These are phyloP conservation scores for Trichoderma pleuroti DNA, from an alignment of 2,329 filamentous ascomycete genomes.

Conservation along the genomic window DNA sequence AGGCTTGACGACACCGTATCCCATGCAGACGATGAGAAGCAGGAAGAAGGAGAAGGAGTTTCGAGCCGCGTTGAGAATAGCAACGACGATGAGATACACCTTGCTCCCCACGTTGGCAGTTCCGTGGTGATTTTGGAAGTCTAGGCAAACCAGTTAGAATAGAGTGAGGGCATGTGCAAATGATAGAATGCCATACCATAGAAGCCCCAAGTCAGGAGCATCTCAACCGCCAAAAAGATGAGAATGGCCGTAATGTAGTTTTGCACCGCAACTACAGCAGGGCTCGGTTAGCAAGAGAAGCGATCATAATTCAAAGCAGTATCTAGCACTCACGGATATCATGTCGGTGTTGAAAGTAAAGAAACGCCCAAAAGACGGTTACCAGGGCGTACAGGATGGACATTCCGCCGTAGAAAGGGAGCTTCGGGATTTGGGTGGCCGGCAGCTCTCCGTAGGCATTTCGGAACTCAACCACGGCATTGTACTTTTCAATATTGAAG, in stretches of 20 bases:
- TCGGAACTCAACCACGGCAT: constrained; percentile 81
- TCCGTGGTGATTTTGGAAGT: constrained; percentile 89
- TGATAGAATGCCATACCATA: constrained; percentile 59
- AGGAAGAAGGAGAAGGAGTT: constrained; percentile 99
- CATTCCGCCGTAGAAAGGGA: constrained; percentile 94
- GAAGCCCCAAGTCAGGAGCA: constrained; percentile 98
- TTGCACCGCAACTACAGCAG: constrained; percentile 73
- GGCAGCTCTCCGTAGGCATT: constrained; percentile 96
- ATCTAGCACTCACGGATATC: constrained; percentile 67
- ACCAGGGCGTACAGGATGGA: constrained; percentile 91
- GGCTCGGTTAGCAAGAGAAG: neutral
- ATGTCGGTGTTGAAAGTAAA: constrained; percentile 89
- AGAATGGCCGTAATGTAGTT: constrained; percentile 99
- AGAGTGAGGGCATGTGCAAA: neutral
- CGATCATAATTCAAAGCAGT: neutral
- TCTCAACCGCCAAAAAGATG: constrained; percentile 89
- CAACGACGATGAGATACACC: constrained; percentile 84
- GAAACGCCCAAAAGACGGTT: constrained; percentile 79
- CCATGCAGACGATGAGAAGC: constrained; percentile 97
- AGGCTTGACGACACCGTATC: constrained; percentile 95
- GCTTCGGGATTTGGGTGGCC: constrained; percentile 91
- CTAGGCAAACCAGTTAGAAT: constrained; percentile 39
- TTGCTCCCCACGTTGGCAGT: constrained; percentile 73
- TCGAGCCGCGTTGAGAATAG: constrained; percentile 83
- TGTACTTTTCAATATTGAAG: constrained; percentile 67